Evolutionary conservation across 1,139 yeast genomes (phyloP).

Genomic region (Lodderomyces parapsilosis): DNA sequence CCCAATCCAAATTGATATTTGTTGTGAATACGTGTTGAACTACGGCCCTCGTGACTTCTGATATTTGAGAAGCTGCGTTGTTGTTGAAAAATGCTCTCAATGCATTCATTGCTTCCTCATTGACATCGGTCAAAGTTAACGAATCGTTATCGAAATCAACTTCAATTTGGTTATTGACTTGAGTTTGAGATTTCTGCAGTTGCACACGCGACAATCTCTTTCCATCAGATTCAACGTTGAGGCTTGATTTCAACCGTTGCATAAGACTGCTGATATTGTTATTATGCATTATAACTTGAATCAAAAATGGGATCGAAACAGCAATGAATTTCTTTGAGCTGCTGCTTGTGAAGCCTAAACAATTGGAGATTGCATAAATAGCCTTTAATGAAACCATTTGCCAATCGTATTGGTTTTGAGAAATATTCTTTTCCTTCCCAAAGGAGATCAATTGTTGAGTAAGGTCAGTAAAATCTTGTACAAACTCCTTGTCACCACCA

Average conservation of each 20-base stretch:
- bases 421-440: slow-evolving; percentile 17
- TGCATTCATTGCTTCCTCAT: slow-evolving; percentile 42
- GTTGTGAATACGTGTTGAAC: slow-evolving; percentile 32
- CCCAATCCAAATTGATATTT: slow-evolving; percentile 42
- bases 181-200: slow-evolving; percentile 23
- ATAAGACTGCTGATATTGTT: slow-evolving; percentile 19
- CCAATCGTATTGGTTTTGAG: slow-evolving; percentile 50
- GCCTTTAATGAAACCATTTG: slow-evolving; percentile 46
- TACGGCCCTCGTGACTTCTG: slow-evolving; percentile 45
- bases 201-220: slow-evolving; percentile 26
- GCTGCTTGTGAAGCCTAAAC: slow-evolving; percentile 42
- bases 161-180: slow-evolving; percentile 17
- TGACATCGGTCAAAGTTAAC: slow-evolving; percentile 25
- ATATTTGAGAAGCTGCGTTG: slow-evolving; percentile 47
- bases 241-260: slow-evolving; percentile 22
- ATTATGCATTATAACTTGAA: slow-evolving; percentile 27
- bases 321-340: slow-evolving; percentile 37
- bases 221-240: slow-evolving; percentile 26
- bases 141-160: slow-evolving; percentile 33
- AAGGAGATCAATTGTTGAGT: slow-evolving; percentile 33
- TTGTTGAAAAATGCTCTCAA: slow-evolving; percentile 52
- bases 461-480: slow-evolving; percentile 47
- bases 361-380: slow-evolving; percentile 41
- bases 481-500: slow-evolving; percentile 67
- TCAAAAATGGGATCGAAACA: slow-evolving; percentile 41